Evolutionary conservation across 352 stramenopile genomes (phyloP).

Genomic region (Globisporangium carolinianum): DNA sequence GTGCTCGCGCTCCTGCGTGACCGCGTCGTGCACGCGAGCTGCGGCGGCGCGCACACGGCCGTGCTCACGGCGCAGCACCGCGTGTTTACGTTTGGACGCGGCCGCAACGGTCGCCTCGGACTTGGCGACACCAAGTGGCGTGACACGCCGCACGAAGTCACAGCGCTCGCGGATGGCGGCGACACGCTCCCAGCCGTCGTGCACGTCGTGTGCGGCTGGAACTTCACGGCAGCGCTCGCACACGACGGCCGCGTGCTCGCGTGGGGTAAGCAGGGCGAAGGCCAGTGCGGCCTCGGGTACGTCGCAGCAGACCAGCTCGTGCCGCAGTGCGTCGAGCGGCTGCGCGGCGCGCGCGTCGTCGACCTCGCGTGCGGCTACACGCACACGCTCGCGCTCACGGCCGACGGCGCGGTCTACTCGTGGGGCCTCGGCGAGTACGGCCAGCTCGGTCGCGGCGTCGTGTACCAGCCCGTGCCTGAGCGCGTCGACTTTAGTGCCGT

Average conservation of each 20-base stretch:
- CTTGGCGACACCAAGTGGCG: conserved; percentile 73
- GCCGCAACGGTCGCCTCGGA: conserved; percentile 64
- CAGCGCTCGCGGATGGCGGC: conserved; percentile 16
- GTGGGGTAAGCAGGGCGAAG: conserved; percentile 85
- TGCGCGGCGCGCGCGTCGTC: conserved; percentile 31
- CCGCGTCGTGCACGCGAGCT: conserved; percentile 61
- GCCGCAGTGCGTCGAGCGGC: conserved; percentile 43
- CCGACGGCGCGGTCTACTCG: conserved; percentile 74
- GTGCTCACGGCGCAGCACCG: conserved; percentile 52
- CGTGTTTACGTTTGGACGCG: conserved; percentile 71
- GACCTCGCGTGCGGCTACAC: conserved; percentile 82
- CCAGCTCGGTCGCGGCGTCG: conserved; percentile 80
- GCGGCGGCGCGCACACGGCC: conserved; percentile 69
- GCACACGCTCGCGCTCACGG: conserved; percentile 80
- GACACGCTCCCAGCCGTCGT: conserved; percentile 27
- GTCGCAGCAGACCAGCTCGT: conserved; percentile 75
- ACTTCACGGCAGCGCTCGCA: conserved; percentile 64
- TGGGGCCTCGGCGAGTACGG: conserved; percentile 90
- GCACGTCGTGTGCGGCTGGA: conserved; percentile 71
- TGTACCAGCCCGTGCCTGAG: conserved; percentile 74
- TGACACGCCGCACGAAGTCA: conserved; percentile 56
- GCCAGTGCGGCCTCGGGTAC: conserved; percentile 80
- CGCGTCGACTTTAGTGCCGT: conserved; percentile 43
- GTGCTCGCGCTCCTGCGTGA: conserved; percentile 72
- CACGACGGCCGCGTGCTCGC: conserved; percentile 53